A percentile compares a stretch with the other conserved stretches of the same genome.
Conservation (phyloP, 78 protist genomes). For the Chrysochromulina tobinii region DNA sequence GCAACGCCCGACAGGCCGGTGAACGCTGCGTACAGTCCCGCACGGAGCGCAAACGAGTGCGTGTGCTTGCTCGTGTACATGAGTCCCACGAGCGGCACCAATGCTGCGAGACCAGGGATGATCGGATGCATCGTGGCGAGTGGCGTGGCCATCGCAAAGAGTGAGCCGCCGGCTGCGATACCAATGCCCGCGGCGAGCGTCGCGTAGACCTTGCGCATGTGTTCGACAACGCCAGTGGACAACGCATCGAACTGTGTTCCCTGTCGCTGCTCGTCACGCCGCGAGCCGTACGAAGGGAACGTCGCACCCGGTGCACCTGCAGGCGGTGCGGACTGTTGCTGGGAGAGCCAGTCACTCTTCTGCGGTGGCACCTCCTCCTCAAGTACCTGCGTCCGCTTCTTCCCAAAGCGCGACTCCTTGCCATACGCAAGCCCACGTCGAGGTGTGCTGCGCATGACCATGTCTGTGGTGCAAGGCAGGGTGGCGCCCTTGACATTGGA, state of each 20-base stretch:
- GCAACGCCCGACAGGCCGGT: background rate
- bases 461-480: too few relatives aligned
- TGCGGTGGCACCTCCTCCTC: background rate
- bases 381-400: background rate
- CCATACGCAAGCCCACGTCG: too few relatives aligned
- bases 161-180: background rate
- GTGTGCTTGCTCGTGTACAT: background rate
- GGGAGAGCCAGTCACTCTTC: background rate
- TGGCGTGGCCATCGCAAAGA: background rate
- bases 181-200: background rate
- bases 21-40: conserved; percentile 3
- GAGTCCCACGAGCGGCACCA: conserved; percentile 1
- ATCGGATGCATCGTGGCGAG: background rate
- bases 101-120: background rate
- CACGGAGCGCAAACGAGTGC: background rate
- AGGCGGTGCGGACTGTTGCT: background rate
- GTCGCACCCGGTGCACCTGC: background rate
- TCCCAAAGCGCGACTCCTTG: background rate
- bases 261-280: background rate
- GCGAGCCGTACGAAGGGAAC: background rate
- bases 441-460: too few relatives aligned
- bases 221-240: background rate
- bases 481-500: too few relatives aligned
- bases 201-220: conserved; percentile 22
- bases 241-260: background rate